A percentile compares a stretch with the other conserved stretches of the same genome.
Evolutionary conservation across 2,329 filamentous ascomycete species (phyloP).

Genomic region (Ceratocystis destructans): DNA sequence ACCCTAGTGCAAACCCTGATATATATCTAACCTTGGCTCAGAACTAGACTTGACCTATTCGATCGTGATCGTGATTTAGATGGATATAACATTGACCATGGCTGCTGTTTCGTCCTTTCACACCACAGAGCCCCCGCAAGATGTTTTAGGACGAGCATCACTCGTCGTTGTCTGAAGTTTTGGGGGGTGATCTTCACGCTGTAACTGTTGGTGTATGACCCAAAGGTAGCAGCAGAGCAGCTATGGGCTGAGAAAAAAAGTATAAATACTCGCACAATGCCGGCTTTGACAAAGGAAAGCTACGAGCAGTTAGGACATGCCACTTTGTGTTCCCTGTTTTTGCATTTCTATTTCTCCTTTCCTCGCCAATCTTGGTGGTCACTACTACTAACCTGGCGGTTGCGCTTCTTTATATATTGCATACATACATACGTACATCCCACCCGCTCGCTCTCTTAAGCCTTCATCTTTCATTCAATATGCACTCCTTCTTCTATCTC

Average conservation of each 20-base stretch:
- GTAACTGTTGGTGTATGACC: conserved; percentile 1
- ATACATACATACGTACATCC: background rate
- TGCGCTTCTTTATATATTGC: conserved; percentile 6
- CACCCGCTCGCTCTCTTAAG: background rate
- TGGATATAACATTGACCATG: background rate
- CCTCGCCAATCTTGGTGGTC: background rate
- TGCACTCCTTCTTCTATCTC: conserved; percentile 12
- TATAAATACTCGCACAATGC: background rate
- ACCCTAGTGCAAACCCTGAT: too few species aligned
- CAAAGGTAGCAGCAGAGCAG: background rate
- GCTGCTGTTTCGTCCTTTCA: background rate
- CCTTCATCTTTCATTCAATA: background rate
- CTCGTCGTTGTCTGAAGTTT: background rate
- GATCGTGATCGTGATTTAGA: background rate
- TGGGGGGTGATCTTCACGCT: background rate
- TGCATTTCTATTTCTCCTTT: background rate
- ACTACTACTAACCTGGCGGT: conserved; percentile 7
- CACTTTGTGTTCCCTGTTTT: background rate
- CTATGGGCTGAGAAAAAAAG: background rate
- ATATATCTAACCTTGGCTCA: background rate
- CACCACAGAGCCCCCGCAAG: background rate
- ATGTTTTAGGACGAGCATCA: background rate
- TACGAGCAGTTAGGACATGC: background rate
- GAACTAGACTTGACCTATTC: background rate
- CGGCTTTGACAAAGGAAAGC: background rate